Evolutionary conservation across 768 basidiomycete species (phyloP), one percentile per base, ranked within the genome.

Genomic region (Naganishia randhawae): DNA sequence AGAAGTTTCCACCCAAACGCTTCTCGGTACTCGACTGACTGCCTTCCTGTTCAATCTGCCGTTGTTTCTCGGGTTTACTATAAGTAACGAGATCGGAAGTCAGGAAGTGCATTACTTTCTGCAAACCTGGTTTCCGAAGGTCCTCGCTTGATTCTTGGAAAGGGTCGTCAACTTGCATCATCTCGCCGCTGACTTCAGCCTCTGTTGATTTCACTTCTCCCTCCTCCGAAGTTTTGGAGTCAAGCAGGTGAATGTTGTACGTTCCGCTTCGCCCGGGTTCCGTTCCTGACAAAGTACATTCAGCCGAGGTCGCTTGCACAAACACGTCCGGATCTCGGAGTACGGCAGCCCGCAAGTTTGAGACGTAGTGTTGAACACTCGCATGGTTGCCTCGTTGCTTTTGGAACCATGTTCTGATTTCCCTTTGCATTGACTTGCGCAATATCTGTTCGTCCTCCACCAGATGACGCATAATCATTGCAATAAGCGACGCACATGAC

Each of bases 391-490:
- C 69, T 35, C 91, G 87, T 35, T 89, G 84, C 69, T 88, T 87
- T 3, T 84, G 81, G 73, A 96, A 88, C 81, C 89, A 92, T 1
- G 87, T 85, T 73, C 86, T 89, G 74, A 98, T 84, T 68, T 91
- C 89, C 71, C 89, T 87, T 27, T 85, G 85, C 86, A 99, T 93
- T 72, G 91, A 83, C 11, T 82, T 82, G 66, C 86, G 84, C 50
- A 98, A 77, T 9, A 84, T 84, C 2, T 81, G 75, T 1, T 83
- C 74, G 71, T 93, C 91, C 80, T 99, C 96, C 55, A 94, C 86
- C 63, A 91, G 81, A 76, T 99, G 96, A 8, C 96, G 88, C n/a
- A 97, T 82, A 69, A 97, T 89, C 74, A 89, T 89, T 48, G 66
- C 52, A 17, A 67, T 61, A 3, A 61, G 25, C 4, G 57, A 61